Evolutionary conservation across 768 basidiomycete species (phyloP), one percentile per base, ranked within the genome.

Genomic region (Boletus coccyginus): DNA sequence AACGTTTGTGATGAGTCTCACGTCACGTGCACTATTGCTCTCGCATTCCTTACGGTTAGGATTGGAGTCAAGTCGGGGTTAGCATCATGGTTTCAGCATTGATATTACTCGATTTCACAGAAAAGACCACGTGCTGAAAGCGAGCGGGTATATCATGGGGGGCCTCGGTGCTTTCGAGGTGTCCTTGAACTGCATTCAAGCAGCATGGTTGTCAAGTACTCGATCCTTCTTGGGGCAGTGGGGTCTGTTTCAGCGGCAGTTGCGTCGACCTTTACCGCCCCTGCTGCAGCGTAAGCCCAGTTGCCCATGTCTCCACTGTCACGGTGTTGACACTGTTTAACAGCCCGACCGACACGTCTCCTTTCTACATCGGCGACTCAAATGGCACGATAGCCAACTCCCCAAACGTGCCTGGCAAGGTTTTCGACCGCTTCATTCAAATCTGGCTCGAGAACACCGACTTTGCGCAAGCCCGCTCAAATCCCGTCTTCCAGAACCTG

Each of bases 381-480:
- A 81, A 82, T 58, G 66, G 66, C 56, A 78, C 80, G 13, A 72
- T 83, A 45, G 56, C 71, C 33, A 77, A 77, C 59, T 21, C 62
- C 1, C 64, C 71, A 13, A 35, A 70, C 43, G 78, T 81, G 5
- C 40, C 70, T 1, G 81, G 81, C 39, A 68, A 71, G 50, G 70
- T 68, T 19, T 82, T 80, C 56, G 73, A 80, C 57, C 72, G 80
- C 7, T 75, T 83, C 70, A 75, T 78, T 57, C 65, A 78, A 61
- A 82, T 86, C 53, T 86, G 81, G 81, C 72, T 87, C 38, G 85
- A 86, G 65, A 87, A 86, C 67, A 85, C 81, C 16, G 78, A 86
- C 61, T 87, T 72, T 56, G 65, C 59, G 10, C 62, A 61, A 52
- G 73, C 69, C 53, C 64, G 42, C 8, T 56, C 62, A 16, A 53